These are phyloP conservation scores for Ophiostoma ulmi DNA, from an alignment of 2,329 filamentous ascomycete genomes.

Conservation along the genomic window DNA sequence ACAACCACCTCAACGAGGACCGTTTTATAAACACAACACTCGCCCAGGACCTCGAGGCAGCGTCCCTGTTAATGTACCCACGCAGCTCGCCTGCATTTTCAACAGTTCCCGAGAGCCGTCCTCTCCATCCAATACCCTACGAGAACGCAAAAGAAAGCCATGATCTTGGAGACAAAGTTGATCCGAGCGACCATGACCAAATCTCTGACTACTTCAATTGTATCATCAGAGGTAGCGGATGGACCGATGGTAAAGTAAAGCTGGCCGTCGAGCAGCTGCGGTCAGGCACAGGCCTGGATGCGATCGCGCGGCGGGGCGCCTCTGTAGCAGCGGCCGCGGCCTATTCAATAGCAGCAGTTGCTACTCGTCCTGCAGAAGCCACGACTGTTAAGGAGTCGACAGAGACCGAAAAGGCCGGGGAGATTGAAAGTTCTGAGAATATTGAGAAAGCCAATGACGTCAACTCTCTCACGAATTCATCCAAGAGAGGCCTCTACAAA, in stretches of 20 bases:
- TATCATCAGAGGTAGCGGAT: conserved; percentile 23
- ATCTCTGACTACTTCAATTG: conserved; percentile 19
- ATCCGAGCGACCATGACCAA: not conserved
- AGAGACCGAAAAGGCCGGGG: not conserved
- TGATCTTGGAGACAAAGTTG: not conserved
- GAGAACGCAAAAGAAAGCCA: not conserved
- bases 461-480: not conserved
- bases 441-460: not conserved
- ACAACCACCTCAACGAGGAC: not conserved
- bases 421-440: not conserved
- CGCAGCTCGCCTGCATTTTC: not conserved
- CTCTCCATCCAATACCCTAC: not conserved
- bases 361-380: not conserved
- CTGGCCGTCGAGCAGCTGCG: conserved; percentile 18
- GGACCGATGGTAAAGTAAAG: conserved; percentile 23
- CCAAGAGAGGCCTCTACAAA: not conserved
- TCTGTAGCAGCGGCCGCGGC: conserved; percentile 22
- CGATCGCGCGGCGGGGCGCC: conserved; percentile 18
- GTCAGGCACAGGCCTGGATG: conserved; percentile 14
- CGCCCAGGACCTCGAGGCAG: not conserved
- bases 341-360: conserved; percentile 20
- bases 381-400: too few relatives aligned
- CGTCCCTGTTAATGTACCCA: not conserved
- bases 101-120: not conserved
- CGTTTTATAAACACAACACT: not conserved